These are phyloP conservation scores for Silybum marianum DNA, from an alignment of 129 eudicot species.

Conservation along the genomic window DNA sequence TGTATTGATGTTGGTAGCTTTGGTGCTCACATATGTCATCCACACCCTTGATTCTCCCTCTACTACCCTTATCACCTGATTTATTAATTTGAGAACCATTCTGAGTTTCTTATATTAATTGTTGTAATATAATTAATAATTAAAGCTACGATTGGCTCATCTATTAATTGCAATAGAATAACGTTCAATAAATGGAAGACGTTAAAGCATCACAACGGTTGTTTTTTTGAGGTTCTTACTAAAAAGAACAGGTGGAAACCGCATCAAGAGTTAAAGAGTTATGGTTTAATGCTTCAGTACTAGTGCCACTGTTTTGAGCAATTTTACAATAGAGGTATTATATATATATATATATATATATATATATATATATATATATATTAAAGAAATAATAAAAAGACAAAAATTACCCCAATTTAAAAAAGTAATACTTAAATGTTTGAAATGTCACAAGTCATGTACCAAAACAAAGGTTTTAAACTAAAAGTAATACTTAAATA, in stretches of 20 bases:
- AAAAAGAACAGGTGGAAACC: background rate
- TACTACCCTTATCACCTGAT: conserved; percentile 23
- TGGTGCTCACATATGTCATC: conserved; percentile 62
- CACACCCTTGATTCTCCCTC: conserved; percentile 47
- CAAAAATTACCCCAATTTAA: no score
- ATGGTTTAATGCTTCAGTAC: no score
- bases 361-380: no score
- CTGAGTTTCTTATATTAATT: background rate
- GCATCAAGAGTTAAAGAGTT: no score
- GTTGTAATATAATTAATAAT: background rate
- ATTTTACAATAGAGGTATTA: no score
- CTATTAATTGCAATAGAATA: background rate
- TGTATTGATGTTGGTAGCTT: conserved; percentile 61
- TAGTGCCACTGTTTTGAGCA: no score
- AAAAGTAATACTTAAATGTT: no score
- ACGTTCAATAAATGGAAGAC: background rate
- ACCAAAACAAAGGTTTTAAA: no score
- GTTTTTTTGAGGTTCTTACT: background rate
- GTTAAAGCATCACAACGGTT: background rate
- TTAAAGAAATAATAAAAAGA: no score
- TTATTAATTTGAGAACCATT: background rate
- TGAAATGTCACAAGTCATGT: no score
- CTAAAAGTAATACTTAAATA: no score
- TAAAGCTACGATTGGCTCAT: background rate
- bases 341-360: no score